phyloP scores from a whole-genome alignment of 1,284 basidiomycete genomes.

The Cystobasidiaceae sp. region DNA sequence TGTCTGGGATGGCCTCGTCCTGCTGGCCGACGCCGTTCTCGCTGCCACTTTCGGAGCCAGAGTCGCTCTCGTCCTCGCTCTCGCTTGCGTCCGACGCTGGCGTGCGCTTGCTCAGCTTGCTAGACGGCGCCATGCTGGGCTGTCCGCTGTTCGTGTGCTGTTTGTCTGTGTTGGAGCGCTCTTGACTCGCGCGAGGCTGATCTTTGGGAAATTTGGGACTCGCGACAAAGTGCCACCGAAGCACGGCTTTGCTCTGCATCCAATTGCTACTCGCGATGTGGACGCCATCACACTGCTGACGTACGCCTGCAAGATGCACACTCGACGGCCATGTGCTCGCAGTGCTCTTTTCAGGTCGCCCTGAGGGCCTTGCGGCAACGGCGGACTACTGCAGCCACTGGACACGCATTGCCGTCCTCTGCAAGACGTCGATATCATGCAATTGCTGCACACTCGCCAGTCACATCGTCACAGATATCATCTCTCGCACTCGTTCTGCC shows the following conservation, averaged over 20 bases:
- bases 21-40: slow-evolving; percentile 9
- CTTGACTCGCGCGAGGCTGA: neutral
- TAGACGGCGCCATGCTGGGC: slow-evolving; percentile 13
- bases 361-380: slow-evolving; percentile 9
- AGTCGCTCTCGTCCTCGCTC: slow-evolving; percentile 23
- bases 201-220: neutral
- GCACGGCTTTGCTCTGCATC: neutral
- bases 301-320: neutral
- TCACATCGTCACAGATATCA: too few relatives aligned
- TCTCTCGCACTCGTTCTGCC: neutral
- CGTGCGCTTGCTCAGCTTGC: slow-evolving; percentile 26
- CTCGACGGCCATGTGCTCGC: slow-evolving; percentile 5
- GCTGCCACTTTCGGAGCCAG: slow-evolving; percentile 14
- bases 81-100: slow-evolving; percentile 21
- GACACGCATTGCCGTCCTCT: too few relatives aligned
- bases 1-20: slow-evolving; percentile 17
- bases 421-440: too few relatives aligned
- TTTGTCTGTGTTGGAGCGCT: neutral
- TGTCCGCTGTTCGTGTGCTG: neutral
- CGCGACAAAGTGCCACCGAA: too few relatives aligned
- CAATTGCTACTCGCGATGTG: too few relatives aligned
- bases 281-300: too few relatives aligned
- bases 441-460: too few relatives aligned
- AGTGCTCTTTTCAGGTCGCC: slow-evolving; percentile 13
- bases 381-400: too few relatives aligned